phyloP scores from a whole-genome alignment of 148 eudicot genomes.

The Camellia lanceoleosa region DNA sequence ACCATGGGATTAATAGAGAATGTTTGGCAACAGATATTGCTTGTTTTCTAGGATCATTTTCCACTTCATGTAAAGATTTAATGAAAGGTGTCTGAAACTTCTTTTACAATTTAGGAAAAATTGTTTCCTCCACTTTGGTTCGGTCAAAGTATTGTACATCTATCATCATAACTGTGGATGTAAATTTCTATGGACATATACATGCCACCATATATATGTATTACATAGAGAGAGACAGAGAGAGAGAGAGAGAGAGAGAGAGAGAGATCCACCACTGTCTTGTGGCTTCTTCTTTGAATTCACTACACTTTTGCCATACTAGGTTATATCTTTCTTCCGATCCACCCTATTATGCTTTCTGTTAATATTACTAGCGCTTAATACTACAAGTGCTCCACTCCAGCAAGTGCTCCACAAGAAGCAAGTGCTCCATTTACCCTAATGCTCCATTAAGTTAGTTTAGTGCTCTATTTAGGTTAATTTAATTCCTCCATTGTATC shows the following conservation, averaged over 20 bases:
- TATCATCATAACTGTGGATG: not conserved
- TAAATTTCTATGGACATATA: not conserved
- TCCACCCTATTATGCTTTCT: not conserved
- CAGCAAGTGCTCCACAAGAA: no score
- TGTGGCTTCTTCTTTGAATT: constrained; percentile 2
- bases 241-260: not conserved
- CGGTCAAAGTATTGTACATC: not conserved
- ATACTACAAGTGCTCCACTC: no score
- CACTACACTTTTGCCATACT: not conserved
- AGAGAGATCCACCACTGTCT: not conserved
- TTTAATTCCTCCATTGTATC: no score
- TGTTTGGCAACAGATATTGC: not conserved
- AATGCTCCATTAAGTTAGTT: no score
- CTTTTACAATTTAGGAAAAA: not conserved
- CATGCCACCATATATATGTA: not conserved
- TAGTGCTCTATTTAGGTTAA: no score
- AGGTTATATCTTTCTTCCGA: not conserved
- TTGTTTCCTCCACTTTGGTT: not conserved
- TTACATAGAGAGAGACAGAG: not conserved
- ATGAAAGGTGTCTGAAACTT: not conserved
- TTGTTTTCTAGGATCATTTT: not conserved
- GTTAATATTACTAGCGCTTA: no score
- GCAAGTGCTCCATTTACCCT: no score
- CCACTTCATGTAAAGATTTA: not conserved
- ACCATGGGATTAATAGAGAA: not conserved